Base-by-base conservation (phyloP, 2,329 filamentous ascomycete species). In the Thielaviopsis punctulata region DNA sequence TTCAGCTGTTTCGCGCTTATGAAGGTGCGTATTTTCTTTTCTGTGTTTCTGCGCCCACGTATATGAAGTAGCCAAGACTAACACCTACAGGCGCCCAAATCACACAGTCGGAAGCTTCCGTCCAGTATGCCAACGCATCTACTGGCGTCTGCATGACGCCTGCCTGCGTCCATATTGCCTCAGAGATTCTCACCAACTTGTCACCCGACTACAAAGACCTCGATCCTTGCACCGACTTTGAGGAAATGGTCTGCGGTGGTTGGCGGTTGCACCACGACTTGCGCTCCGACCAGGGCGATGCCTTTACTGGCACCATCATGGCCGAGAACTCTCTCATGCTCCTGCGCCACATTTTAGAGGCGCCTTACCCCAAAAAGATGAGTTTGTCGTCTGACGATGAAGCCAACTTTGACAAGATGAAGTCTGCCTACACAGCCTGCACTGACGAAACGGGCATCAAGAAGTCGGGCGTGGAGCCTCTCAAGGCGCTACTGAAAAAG, bases 141-240 rank as follows among this genome's bases (percentile, higher is more conserved):
- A 39, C 45, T 22, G 51, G 45, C 46, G 46, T 60, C 22, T 62
- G 60, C 48, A 45, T 58, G 39, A 63, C 61, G 3, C 58, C 60
- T 1, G 59, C 62, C 12, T 64, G 62, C 19, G 57, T 63, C 0
- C 62, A 63, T 47, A 58, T 62, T 15, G 61, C 62, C n/a, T 62
- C 62, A 0, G 60, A 64, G 22, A 59, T 64, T 10, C 53, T 63
- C 0, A 59, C 58, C 19, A 62, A 58, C 12, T 52, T 65, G 0
- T 60, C 62, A 1, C 56, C 59, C 10, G 57, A 79, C 49, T 80
- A 83, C 62, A 68, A 75, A 55, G 64, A 76, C 2, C 67, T 86
- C 39, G 79, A 86, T 60, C 76, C 82, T 1, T 86, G 82, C 59
- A 73, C 69, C n/a, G 65, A 84, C 59, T 86, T 86, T 55, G 78